These are phyloP conservation scores for Cercospora beticola DNA, from an alignment of 2,329 filamentous ascomycete species.

Conservation along the genomic window DNA sequence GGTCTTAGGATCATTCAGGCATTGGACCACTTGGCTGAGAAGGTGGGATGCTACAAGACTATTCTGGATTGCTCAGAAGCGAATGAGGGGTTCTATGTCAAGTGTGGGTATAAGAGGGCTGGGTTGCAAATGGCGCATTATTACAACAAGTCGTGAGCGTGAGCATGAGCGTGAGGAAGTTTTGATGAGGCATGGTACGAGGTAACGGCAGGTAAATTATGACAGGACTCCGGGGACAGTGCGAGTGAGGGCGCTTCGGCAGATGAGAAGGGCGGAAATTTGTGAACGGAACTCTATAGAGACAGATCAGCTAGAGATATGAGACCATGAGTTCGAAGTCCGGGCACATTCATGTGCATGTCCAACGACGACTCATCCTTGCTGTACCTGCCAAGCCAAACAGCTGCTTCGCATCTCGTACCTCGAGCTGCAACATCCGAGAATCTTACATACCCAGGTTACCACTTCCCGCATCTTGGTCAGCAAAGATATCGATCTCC, in stretches of 20 bases:
- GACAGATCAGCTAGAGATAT: neutral
- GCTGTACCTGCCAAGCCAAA: neutral
- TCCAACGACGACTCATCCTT: too few species aligned
- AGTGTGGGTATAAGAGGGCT: slow-evolving; percentile 90
- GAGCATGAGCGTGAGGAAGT: neutral
- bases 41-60: slow-evolving; percentile 93
- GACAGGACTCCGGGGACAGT: neutral
- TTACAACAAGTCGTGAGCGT: slow-evolving; percentile 48
- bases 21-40: slow-evolving; percentile 80
- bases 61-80: slow-evolving; percentile 95
- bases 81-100: slow-evolving; percentile 97
- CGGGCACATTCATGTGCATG: neutral
- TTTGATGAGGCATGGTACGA: neutral
- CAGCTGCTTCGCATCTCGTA: neutral
- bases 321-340: neutral
- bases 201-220: slow-evolving; percentile 1
- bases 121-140: slow-evolving; percentile 98
- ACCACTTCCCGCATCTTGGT: neutral
- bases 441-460: neutral
- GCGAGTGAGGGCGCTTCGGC: neutral
- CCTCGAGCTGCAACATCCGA: neutral
- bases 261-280: neutral
- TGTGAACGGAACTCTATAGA: neutral
- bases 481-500: neutral
- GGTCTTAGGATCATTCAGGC: slow-evolving; percentile 91